Evolutionary conservation across 257 asterid species (phyloP).

Genomic region (Przewalskia tangutica): DNA sequence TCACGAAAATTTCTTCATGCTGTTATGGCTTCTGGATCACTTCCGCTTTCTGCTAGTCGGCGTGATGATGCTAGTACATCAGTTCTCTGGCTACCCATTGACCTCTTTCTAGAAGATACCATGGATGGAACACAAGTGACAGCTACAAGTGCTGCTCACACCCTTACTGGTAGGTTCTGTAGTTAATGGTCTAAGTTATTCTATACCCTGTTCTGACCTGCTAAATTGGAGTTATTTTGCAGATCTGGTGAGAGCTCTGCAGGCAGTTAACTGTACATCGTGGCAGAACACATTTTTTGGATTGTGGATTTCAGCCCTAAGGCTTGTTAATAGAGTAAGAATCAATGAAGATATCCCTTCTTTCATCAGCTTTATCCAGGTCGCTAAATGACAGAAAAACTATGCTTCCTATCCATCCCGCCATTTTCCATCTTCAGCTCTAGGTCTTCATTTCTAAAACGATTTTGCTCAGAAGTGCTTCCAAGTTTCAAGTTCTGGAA

Average conservation of each 20-base stretch:
- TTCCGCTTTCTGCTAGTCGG: slow-evolving; percentile 47
- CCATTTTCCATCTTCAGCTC: not conserved
- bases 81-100: slow-evolving; percentile 86
- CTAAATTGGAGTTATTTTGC: slow-evolving; percentile 19
- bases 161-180: slow-evolving; percentile 46
- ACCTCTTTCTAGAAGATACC: slow-evolving; percentile 79
- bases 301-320: slow-evolving; percentile 81
- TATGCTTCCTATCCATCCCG: not conserved
- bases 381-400: not conserved
- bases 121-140: slow-evolving; percentile 76
- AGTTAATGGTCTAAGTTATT: not conserved
- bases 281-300: slow-evolving; percentile 98
- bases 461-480: not conserved
- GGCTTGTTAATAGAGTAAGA: slow-evolving; percentile 93
- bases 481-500: not conserved
- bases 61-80: slow-evolving; percentile 49
- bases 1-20: slow-evolving; percentile 59
- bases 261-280: slow-evolving; percentile 63
- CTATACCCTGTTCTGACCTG: not conserved
- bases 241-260: slow-evolving; percentile 88
- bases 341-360: not conserved
- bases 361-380: not conserved
- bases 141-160: slow-evolving; percentile 74
- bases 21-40: slow-evolving; percentile 42
- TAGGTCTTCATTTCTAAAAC: not conserved